Conservation (phyloP, 306 rosid genomes). For the Cucurbita maxima region DNA sequence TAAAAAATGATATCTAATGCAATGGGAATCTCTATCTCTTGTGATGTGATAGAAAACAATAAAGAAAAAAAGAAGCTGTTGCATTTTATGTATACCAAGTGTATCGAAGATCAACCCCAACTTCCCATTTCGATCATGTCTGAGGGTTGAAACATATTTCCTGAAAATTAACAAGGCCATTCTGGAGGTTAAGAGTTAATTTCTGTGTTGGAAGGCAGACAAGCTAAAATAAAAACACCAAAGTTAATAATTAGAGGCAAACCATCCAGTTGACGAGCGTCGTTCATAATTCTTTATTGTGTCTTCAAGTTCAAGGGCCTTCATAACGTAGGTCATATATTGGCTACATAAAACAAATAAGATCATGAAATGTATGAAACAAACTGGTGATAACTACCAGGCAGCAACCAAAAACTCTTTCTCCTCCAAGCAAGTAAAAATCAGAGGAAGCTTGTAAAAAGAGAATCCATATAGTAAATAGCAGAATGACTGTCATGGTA, state of each 20-base stretch:
- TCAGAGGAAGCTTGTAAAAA: background rate
- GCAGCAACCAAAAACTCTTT: constrained; percentile 4
- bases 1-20: background rate
- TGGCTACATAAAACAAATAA: constrained; percentile 45
- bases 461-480: background rate
- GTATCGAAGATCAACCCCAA: constrained; percentile 47
- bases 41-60: background rate
- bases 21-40: background rate
- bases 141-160: constrained; percentile 73
- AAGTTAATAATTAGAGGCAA: constrained; percentile 15
- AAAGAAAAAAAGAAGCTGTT: background rate
- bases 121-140: constrained; percentile 51
- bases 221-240: constrained; percentile 1
- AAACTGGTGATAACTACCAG: constrained; percentile 4
- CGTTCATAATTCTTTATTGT: constrained; percentile 59
- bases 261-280: constrained; percentile 80
- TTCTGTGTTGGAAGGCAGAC: background rate
- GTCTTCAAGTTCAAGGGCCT: constrained; percentile 89
- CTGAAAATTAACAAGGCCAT: constrained; percentile 26
- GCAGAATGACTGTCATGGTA: background rate
- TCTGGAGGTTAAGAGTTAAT: constrained; percentile 1
- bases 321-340: constrained; percentile 63
- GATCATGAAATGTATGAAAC: constrained; percentile 7
- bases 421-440: background rate
- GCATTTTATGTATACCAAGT: constrained; percentile 28